phyloP scores from a whole-genome alignment of 202 grass and related monocot species.

The Elaeis oleifera region DNA sequence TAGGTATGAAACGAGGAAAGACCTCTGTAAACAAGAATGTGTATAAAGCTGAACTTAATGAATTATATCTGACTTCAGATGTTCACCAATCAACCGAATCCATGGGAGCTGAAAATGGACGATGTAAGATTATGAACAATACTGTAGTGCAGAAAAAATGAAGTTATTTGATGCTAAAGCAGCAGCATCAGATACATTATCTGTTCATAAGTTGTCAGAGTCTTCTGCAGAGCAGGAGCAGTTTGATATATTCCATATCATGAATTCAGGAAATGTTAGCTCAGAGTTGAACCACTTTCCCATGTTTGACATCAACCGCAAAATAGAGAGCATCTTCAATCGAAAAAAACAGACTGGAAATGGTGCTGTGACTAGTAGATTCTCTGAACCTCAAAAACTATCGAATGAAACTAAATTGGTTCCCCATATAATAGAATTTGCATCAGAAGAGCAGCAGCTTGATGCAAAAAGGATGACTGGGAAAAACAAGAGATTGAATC shows the following conservation, averaged over 20 bases:
- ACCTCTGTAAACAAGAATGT: constrained; percentile 13
- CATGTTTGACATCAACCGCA: constrained; percentile 33
- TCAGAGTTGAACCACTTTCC: constrained; percentile 38
- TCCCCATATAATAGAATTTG: constrained; percentile 28
- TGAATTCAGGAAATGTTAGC: constrained; percentile 21
- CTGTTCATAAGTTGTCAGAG: constrained; percentile 25
- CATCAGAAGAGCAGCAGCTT: constrained; percentile 29
- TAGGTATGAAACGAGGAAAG: constrained; percentile 18
- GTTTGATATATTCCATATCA: constrained; percentile 7
- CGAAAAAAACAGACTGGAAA: constrained; percentile 15
- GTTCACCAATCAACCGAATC: constrained; percentile 12
- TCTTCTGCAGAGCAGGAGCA: constrained; percentile 17
- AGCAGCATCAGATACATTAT: constrained; percentile 37
- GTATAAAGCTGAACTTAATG: constrained; percentile 12
- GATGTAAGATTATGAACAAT: constrained; percentile 6
- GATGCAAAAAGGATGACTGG: constrained; percentile 13
- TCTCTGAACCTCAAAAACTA: constrained; percentile 25
- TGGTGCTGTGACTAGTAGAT: constrained; percentile 17
- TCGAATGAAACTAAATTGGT: constrained; percentile 18
- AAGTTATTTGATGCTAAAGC: constrained; percentile 16
- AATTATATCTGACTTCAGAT: constrained; percentile 8
- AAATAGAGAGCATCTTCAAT: constrained; percentile 27
- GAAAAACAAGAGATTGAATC: constrained; percentile 18
- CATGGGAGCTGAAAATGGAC: constrained; percentile 10
- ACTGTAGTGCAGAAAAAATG: constrained; percentile 17